Evolutionary conservation across 2,329 filamentous ascomycete species (phyloP).

Genomic region (Chalaropsis thielavioides): DNA sequence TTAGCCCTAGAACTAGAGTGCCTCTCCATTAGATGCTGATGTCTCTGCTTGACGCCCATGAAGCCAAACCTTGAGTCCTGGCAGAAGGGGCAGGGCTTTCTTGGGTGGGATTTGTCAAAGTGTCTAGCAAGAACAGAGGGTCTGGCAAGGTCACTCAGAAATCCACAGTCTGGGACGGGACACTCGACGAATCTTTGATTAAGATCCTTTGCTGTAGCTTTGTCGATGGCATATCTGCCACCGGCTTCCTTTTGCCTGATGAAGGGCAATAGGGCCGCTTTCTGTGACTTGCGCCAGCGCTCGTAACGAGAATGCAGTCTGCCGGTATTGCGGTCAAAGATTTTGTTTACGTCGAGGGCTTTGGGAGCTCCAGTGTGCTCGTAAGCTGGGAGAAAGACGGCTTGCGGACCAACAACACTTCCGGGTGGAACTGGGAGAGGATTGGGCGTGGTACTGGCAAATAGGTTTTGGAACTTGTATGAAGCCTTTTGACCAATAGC

Average conservation of each 20-base stretch:
- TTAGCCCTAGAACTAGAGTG: not conserved
- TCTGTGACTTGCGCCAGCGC: conserved; percentile 4
- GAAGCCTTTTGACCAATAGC: not conserved
- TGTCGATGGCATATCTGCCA: not conserved
- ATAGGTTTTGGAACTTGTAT: not conserved
- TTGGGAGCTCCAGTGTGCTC: conserved; percentile 5
- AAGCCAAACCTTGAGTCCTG: not conserved
- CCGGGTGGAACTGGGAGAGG: not conserved
- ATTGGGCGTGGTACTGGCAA: not conserved
- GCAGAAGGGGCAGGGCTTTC: conserved; percentile 3
- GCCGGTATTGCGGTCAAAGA: conserved; percentile 8
- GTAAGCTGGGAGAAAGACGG: conserved; percentile 6
- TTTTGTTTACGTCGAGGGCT: not conserved
- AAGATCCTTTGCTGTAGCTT: not conserved
- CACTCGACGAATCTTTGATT: conserved; percentile 6
- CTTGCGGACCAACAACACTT: not conserved
- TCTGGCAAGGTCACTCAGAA: not conserved
- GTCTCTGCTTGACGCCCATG: not conserved
- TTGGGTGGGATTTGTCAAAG: conserved; percentile 8
- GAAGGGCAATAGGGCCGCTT: not conserved
- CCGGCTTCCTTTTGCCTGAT: not conserved
- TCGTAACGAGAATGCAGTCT: conserved; percentile 4
- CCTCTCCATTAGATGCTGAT: not conserved
- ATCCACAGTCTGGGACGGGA: conserved; percentile 12
- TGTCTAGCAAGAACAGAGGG: conserved; percentile 8